These are phyloP conservation scores for Cinnamomum chago DNA, from an alignment of 164 flowering plant genomes.

Conservation along the genomic window DNA sequence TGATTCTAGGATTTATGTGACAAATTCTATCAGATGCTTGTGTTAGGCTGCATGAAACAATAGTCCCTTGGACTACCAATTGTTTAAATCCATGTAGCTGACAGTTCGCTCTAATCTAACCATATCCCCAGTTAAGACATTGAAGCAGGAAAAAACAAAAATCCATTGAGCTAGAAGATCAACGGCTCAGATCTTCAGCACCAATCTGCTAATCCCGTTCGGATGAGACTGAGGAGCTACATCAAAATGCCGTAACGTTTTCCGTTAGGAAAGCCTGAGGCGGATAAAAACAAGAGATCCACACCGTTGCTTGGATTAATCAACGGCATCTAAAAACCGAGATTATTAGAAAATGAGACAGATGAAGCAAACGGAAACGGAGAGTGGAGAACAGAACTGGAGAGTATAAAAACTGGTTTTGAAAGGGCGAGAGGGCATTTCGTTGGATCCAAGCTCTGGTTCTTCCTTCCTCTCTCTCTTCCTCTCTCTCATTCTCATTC, in stretches of 20 bases:
- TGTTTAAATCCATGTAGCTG: no score
- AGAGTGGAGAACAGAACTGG: not conserved
- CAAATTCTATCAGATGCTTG: no score
- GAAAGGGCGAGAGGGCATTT: not conserved
- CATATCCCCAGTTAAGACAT: no score
- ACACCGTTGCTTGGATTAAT: not conserved
- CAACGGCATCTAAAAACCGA: not conserved
- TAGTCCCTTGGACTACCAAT: no score
- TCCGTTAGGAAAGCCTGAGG: not conserved
- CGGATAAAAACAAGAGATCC: not conserved
- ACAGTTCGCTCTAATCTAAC: no score
- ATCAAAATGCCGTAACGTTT: not conserved
- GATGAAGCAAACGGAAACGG: not conserved
- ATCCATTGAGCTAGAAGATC: not conserved
- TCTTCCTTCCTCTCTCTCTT: not conserved
- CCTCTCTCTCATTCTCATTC: not conserved
- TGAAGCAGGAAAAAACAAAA: no score
- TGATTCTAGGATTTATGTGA: no score
- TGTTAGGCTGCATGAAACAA: no score
- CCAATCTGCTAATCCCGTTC: not conserved
- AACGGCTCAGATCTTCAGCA: not conserved
- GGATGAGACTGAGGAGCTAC: not conserved
- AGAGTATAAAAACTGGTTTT: not conserved
- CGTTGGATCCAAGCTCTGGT: not conserved
- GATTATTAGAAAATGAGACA: not conserved